These are phyloP conservation scores for Rhodotorula kratochvilovae DNA, from an alignment of 768 basidiomycete species.

Conservation along the genomic window DNA sequence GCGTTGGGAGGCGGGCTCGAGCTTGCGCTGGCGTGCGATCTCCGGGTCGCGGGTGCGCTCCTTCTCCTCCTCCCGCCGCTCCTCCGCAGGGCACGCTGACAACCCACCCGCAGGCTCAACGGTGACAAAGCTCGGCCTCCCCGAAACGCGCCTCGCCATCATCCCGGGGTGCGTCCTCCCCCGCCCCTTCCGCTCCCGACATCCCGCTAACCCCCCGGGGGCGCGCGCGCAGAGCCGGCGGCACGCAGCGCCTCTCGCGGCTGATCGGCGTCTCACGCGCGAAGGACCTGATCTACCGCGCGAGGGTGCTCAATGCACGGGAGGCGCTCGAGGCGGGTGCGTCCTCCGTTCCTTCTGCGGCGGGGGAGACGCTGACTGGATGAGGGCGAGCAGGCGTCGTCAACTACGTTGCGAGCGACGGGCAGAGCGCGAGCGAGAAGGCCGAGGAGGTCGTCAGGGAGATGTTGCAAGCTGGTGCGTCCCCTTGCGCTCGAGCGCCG, in stretches of 20 bases:
- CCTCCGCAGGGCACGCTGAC: no score
- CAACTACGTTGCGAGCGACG: conserved; percentile 11
- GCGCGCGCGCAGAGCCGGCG: conserved; percentile 57
- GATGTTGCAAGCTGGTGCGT: conserved; percentile 24
- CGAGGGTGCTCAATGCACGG: conserved; percentile 60
- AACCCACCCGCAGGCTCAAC: conserved; percentile 41
- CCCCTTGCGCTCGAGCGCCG: background rate
- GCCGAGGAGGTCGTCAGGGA: conserved; percentile 18
- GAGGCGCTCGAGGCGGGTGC: conserved; percentile 71
- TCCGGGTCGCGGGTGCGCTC: conserved; percentile 73
- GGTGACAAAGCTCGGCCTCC: conserved; percentile 81
- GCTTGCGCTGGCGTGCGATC: conserved; percentile 78
- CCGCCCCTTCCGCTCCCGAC: no score
- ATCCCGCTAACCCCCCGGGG: background rate
- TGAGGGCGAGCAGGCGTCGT: conserved; percentile 16
- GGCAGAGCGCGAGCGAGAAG: conserved; percentile 24
- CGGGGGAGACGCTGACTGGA: background rate
- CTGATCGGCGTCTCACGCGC: conserved; percentile 72
- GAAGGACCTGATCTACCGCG: conserved; percentile 82
- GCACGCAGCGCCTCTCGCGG: conserved; percentile 75
- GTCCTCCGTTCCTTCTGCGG: background rate
- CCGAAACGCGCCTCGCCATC: conserved; percentile 71
- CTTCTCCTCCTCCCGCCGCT: background rate
- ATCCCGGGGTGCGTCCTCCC: conserved; percentile 60
- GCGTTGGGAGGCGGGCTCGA: conserved; percentile 92